A percentile compares a stretch with the other conserved stretches of the same genome.
Evolutionary conservation across 139 green algal species (phyloP).

Genomic region (Coelastrella sp.): DNA sequence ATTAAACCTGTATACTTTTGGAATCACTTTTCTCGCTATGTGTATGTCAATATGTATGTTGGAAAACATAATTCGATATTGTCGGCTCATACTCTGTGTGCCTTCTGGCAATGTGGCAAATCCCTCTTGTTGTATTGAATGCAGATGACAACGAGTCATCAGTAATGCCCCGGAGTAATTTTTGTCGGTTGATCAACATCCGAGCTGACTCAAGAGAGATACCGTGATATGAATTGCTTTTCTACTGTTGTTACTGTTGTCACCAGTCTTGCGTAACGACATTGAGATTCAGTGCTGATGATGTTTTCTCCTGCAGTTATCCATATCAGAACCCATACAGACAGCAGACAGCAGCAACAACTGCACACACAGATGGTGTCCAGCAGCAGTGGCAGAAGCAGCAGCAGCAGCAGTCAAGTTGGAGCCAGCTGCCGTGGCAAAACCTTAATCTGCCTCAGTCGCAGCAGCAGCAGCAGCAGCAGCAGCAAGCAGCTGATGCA

Average conservation of each 20-base stretch:
- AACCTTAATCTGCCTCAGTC: neutral
- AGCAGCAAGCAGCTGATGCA: neutral
- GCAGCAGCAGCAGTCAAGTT: constrained; percentile 9
- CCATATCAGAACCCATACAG: constrained; percentile 22
- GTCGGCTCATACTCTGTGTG: too few relatives aligned
- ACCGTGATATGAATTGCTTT: too few relatives aligned
- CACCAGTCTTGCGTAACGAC: neutral
- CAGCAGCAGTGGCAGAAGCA: neutral
- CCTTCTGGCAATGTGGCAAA: too few relatives aligned
- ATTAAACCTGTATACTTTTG: too few relatives aligned
- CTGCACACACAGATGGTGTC: neutral
- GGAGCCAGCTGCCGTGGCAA: neutral
- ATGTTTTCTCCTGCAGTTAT: constrained; percentile 4
- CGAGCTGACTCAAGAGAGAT: too few relatives aligned
- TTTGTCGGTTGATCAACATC: too few relatives aligned
- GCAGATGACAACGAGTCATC: too few relatives aligned
- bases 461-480: constrained; percentile 15
- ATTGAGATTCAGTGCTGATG: neutral
- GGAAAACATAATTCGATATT: too few relatives aligned
- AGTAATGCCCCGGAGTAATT: too few relatives aligned
- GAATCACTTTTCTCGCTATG: too few relatives aligned
- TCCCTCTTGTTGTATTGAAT: too few relatives aligned
- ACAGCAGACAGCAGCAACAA: constrained; percentile 24
- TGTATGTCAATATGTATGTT: too few relatives aligned
- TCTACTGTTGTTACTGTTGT: neutral